phyloP scores from a whole-genome alignment of 768 basidiomycete genomes.

The Naganishia friedmannii region DNA sequence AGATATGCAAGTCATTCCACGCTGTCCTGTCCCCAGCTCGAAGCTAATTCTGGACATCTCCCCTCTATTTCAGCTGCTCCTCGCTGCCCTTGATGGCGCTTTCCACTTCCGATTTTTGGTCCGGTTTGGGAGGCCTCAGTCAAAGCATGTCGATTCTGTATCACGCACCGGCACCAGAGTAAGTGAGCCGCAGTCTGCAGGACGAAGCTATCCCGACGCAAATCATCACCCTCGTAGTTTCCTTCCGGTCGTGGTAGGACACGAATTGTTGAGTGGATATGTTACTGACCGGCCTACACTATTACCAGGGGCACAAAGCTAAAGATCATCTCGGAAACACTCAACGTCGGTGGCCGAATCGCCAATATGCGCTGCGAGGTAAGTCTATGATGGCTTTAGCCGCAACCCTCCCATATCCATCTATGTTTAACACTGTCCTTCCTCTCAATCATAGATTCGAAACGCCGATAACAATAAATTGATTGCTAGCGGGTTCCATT shows the following conservation, averaged over 20 bases:
- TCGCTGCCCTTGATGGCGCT: slow-evolving; percentile 30
- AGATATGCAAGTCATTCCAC: slow-evolving; percentile 22
- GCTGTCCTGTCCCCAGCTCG: neutral
- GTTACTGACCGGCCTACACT: no score
- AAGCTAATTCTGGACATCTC: neutral
- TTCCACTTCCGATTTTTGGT: slow-evolving; percentile 28
- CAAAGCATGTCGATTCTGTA: slow-evolving; percentile 29
- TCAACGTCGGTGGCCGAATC: slow-evolving; percentile 30
- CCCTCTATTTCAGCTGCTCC: slow-evolving; percentile 27
- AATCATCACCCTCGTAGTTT: no score
- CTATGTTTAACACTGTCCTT: neutral
- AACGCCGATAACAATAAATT: slow-evolving; percentile 24
- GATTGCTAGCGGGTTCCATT: slow-evolving; percentile 31
- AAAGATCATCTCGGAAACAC: slow-evolving; percentile 26
- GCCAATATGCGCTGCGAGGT: slow-evolving; percentile 35
- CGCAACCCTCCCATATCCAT: neutral
- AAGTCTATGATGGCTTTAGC: neutral
- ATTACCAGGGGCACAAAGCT: slow-evolving; percentile 32
- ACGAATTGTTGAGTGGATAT: no score
- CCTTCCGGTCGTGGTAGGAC: no score
- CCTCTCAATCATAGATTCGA: slow-evolving; percentile 13
- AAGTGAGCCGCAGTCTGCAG: neutral
- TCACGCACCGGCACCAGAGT: slow-evolving; percentile 31
- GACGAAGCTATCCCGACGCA: no score
- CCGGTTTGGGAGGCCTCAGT: slow-evolving; percentile 25